These are phyloP conservation scores for Euryodendron excelsum DNA, from an alignment of 148 eudicot genomes.

Conservation along the genomic window DNA sequence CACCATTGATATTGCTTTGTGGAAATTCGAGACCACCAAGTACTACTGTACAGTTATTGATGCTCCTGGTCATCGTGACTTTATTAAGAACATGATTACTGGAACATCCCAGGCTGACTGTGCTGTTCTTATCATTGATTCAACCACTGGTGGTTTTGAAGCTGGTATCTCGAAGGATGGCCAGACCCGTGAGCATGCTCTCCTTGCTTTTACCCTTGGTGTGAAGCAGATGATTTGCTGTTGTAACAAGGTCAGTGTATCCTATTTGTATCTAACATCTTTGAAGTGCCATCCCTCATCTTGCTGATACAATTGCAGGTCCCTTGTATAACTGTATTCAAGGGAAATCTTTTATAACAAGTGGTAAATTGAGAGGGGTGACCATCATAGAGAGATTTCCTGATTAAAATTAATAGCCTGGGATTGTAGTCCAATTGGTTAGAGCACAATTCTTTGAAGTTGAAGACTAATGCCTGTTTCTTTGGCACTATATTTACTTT, in stretches of 20 bases:
- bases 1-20: constrained; percentile 55
- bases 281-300: background rate
- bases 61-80: constrained; percentile 58
- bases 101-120: constrained; percentile 59
- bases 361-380: background rate
- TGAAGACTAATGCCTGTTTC: background rate
- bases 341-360: background rate
- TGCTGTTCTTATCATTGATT: constrained; percentile 53
- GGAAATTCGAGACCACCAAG: constrained; percentile 66
- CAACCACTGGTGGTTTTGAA: constrained; percentile 60
- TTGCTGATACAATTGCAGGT: background rate
- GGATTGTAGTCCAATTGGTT: constrained; percentile 9
- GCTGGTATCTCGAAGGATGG: constrained; percentile 63
- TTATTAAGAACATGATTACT: constrained; percentile 56
- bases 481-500: background rate
- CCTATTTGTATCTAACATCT: background rate
- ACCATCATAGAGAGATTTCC: background rate
- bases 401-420: background rate
- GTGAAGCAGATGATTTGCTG: constrained; percentile 53
- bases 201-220: constrained; percentile 57
- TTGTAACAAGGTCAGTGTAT: constrained; percentile 17
- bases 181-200: constrained; percentile 61
- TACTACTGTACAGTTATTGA: constrained; percentile 63
- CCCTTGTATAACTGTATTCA: background rate
- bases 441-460: background rate